Conservation (phyloP, 345 rosid genomes). For the Dimocarpus longan region DNA sequence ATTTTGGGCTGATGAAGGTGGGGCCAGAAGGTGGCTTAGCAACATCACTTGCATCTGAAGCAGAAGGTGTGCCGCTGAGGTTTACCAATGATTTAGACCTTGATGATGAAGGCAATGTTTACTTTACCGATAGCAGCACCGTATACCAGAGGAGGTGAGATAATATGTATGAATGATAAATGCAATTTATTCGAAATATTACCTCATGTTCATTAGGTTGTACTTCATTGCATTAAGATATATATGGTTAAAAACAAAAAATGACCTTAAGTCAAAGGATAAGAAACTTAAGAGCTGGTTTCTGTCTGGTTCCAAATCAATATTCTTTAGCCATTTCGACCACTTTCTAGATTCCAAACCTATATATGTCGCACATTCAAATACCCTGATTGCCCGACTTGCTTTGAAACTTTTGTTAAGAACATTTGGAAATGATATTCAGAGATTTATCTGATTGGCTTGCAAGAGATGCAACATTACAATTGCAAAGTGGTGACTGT, state of each 20-base stretch:
- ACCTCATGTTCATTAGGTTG: neutral
- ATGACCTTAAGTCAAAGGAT: neutral
- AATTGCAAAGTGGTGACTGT: neutral
- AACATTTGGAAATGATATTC: neutral
- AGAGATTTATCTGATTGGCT: neutral
- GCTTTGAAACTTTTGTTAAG: neutral
- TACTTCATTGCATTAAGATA: neutral
- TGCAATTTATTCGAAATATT: neutral
- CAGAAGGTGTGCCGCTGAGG: conserved; percentile 74
- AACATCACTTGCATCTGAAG: conserved; percentile 64
- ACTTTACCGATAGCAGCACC: conserved; percentile 91
- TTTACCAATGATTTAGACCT: conserved; percentile 93
- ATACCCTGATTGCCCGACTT: neutral
- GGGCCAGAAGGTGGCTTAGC: conserved; percentile 95
- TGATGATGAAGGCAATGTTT: conserved; percentile 80
- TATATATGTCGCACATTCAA: neutral
- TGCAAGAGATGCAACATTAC: neutral
- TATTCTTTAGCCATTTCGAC: neutral
- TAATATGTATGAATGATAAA: neutral
- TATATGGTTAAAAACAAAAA: neutral
- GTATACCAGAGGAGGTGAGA: conserved; percentile 70
- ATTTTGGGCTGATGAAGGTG: conserved; percentile 86
- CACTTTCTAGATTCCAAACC: neutral
- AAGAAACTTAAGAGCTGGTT: neutral
- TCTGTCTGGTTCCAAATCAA: neutral